Evolutionary conservation across 139 green algal genomes (phyloP).

Genomic region (Eudorina sp.): DNA sequence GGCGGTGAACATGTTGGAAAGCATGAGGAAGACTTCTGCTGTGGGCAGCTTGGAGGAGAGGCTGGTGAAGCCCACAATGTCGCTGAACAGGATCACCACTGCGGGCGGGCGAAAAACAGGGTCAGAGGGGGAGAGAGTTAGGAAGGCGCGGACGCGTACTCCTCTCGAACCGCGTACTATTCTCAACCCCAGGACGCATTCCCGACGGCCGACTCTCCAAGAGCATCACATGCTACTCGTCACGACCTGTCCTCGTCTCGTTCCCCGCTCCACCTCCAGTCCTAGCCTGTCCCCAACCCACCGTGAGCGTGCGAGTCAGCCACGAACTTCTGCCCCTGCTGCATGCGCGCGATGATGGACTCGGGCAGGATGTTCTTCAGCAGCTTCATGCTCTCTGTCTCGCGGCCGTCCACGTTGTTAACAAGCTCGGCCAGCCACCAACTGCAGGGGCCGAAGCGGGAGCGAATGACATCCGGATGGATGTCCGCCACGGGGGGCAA

Average conservation of each 20-base stretch:
- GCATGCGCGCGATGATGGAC: slow-evolving; percentile 68
- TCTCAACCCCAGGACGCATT: too few species aligned
- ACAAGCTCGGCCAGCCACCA: slow-evolving; percentile 62
- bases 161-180: too few species aligned
- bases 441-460: too few species aligned
- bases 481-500: too few species aligned
- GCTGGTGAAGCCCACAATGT: slow-evolving; percentile 56
- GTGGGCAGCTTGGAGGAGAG: slow-evolving; percentile 58
- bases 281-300: background rate
- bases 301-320: slow-evolving; percentile 53
- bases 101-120: background rate
- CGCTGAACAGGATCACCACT: slow-evolving; percentile 62
- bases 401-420: slow-evolving; percentile 58
- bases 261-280: too few species aligned
- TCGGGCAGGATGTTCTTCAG: slow-evolving; percentile 72
- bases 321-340: slow-evolving; percentile 62
- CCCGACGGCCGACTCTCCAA: too few species aligned
- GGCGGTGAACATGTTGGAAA: slow-evolving; percentile 67
- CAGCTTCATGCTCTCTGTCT: slow-evolving; percentile 66
- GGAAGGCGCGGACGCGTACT: too few species aligned
- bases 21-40: slow-evolving; percentile 64
- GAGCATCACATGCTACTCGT: too few species aligned
- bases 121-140: background rate
- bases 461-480: too few species aligned
- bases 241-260: too few species aligned